Conservation (phyloP, 257 asterid species). For the Solanum tarapatanum region DNA sequence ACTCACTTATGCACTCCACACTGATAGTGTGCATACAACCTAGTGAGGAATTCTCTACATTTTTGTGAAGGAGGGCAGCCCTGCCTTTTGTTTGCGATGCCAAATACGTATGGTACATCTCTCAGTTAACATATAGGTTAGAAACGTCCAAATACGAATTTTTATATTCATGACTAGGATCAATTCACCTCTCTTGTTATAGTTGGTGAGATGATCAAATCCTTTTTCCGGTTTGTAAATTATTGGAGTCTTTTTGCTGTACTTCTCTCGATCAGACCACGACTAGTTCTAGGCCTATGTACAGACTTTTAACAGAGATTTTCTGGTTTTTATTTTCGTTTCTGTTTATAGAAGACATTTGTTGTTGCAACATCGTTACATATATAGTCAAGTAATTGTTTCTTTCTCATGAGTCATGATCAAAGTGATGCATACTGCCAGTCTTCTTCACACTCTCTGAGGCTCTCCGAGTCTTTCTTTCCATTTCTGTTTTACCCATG, state of each 20-base stretch:
- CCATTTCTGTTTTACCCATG: neutral
- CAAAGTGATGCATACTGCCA: neutral
- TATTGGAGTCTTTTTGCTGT: neutral
- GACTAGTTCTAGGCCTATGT: neutral
- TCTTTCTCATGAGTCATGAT: neutral
- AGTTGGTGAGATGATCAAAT: neutral
- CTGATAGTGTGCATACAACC: neutral
- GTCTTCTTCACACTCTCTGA: neutral
- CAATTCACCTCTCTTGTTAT: neutral
- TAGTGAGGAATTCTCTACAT: neutral
- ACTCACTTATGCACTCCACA: neutral
- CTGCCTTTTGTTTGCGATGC: neutral
- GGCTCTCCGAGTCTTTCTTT: neutral
- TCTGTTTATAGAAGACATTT: neutral
- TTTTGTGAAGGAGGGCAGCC: neutral
- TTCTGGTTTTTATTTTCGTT: neutral
- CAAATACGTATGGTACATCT: neutral
- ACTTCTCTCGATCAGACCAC: neutral
- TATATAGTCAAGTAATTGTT: neutral
- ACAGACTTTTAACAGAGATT: neutral
- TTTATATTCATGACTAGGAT: neutral
- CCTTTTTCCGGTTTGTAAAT: neutral
- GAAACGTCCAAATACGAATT: neutral
- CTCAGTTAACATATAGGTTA: neutral
- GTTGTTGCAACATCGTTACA: neutral